These are phyloP conservation scores for Tephrocybe sp. DNA, from an alignment of 768 basidiomycete species.

Conservation along the genomic window DNA sequence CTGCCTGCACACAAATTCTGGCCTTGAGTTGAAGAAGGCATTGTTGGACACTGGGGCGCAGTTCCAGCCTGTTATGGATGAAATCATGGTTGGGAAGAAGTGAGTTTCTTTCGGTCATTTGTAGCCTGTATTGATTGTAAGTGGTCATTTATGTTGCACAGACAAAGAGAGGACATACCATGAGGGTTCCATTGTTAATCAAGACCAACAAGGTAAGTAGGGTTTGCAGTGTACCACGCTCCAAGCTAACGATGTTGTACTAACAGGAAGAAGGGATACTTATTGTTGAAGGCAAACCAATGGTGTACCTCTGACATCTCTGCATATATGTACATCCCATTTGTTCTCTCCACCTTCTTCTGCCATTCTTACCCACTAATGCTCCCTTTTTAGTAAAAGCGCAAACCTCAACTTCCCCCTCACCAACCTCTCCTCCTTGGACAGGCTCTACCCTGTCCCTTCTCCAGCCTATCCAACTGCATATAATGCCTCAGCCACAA, in stretches of 20 bases:
- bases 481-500: conserved; percentile 32
- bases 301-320: conserved; percentile 32
- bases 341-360: no score
- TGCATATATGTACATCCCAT: conserved; percentile 19
- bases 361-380: no score
- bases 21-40: conserved; percentile 21
- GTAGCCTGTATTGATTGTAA: no score
- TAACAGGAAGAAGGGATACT: conserved; percentile 29
- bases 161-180: conserved; percentile 27
- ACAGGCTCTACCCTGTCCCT: no score
- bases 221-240: no score
- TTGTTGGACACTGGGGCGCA: conserved; percentile 29
- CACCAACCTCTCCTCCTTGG: no score
- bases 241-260: no score
- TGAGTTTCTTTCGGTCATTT: conserved; percentile 11
- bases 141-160: conserved; percentile 12
- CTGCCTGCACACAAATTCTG: conserved; percentile 28
- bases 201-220: conserved; percentile 31
- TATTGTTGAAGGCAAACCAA: conserved; percentile 32
- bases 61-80: conserved; percentile 34
- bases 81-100: conserved; percentile 34
- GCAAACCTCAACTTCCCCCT: no score
- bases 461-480: conserved; percentile 24
- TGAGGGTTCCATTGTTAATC: conserved; percentile 28
- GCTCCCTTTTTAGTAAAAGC: no score